Conservation (phyloP, 192 early-diverging fungal genomes). For the Allomyces macrogynus region DNA sequence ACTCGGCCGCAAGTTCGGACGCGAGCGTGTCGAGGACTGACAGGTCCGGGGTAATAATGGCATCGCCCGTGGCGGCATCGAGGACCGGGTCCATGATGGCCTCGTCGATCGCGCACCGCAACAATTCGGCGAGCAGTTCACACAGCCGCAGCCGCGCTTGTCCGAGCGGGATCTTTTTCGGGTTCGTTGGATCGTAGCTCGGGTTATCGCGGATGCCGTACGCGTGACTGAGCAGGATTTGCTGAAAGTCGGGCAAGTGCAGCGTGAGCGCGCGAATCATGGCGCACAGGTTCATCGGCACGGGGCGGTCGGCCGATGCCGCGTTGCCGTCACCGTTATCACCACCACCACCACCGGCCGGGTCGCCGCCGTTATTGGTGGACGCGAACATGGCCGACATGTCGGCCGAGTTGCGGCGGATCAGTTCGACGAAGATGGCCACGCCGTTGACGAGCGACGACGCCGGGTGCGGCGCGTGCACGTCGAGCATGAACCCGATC, state of each 20-base stretch:
- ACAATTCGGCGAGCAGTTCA: constrained; percentile 92
- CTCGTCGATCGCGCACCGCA: constrained; percentile 53
- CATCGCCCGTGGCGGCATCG: not conserved
- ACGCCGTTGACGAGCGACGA: constrained; percentile 85
- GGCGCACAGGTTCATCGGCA: constrained; percentile 65
- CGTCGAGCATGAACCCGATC: constrained; percentile 71
- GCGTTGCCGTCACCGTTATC: constrained; percentile 8
- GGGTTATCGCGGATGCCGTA: constrained; percentile 17
- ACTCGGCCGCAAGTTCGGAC: too few relatives aligned
- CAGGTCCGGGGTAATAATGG: not conserved
- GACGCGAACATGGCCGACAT: not conserved
- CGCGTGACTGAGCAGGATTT: constrained; percentile 43
- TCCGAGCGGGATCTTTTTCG: constrained; percentile 66
- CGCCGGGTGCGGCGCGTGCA: constrained; percentile 49
- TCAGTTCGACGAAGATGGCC: constrained; percentile 91
- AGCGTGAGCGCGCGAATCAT: constrained; percentile 68
- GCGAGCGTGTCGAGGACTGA: too few relatives aligned
- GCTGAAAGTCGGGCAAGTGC: constrained; percentile 54
- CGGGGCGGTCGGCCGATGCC: constrained; percentile 10
- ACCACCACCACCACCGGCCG: not conserved
- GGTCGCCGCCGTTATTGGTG: not conserved
- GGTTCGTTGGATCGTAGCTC: constrained; percentile 47
- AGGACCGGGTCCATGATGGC: not conserved
- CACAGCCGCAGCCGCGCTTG: constrained; percentile 88
- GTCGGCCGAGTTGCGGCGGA: constrained; percentile 66